Base-by-base conservation (phyloP, 2,329 filamentous ascomycete genomes). In the Raffaelea albimanens region DNA sequence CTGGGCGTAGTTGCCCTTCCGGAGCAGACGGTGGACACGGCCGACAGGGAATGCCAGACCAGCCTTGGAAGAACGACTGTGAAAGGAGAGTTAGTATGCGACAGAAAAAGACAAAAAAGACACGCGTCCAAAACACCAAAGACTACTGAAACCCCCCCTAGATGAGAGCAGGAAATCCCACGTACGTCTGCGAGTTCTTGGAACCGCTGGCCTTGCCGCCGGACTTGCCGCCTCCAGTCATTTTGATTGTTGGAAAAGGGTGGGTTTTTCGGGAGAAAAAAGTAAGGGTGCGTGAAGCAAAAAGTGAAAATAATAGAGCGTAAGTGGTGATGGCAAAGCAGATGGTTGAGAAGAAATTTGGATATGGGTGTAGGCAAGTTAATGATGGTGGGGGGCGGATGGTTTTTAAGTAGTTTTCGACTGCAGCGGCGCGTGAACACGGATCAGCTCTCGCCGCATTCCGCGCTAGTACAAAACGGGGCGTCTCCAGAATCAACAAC, bases 181-280 rank as follows among this genome's bases (percentile, higher is more conserved):
- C 90, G 83, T 76, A 97, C 93, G 90, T 96, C 80, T 97, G 93
- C 66, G 93, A 87, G 80, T 86, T 95, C 88, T 98, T 98, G 78
- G 86, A 85, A 77, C 90, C 89, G 76, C 86, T 91, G 78, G 91
- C 90, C 85, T 97, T 97, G 83, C 93, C 93, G 74, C 93, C 93
- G 76, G 91, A 96, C 78, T 98, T 98, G 74, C 93, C 93, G 73
- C 91, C 91, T 82, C 91, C 91, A 88, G 93, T 95, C 93, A 98
- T 98, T 86, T 87, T 96, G 84, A 80, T 67, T 57, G 68, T 46
- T 61, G 57, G 59, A 59, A 59, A 57, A 59, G 61, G 54, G 52
- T 53, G 58, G 58, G 58, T 52, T 44, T 52, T 48, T 52, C 55
- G 57, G 45, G 44, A 54, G 53, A 51, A 48, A 52, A 53, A 56